phyloP scores from a whole-genome alignment of 257 asterid species.

The Vinca minor region DNA sequence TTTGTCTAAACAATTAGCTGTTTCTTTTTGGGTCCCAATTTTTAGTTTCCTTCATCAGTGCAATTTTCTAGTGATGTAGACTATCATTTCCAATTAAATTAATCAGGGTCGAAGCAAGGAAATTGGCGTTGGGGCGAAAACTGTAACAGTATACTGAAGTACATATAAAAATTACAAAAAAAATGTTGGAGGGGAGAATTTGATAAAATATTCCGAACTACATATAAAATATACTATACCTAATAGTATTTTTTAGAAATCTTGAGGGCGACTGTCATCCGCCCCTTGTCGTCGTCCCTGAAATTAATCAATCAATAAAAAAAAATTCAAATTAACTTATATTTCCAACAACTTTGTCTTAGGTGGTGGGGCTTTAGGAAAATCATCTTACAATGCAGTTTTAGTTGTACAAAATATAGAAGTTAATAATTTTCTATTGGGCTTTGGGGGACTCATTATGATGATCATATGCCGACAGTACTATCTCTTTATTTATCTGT shows the following conservation, averaged over 20 bases:
- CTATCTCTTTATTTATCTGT: background rate
- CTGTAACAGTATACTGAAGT: too few relatives aligned
- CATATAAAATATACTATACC: too few relatives aligned
- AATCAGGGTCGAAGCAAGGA: too few relatives aligned
- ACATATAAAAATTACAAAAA: too few relatives aligned
- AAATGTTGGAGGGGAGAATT: too few relatives aligned
- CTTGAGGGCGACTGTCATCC: too few relatives aligned
- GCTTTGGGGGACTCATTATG: slow-evolving; percentile 4
- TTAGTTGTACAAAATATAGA: slow-evolving; percentile 12
- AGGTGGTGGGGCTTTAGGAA: slow-evolving; percentile 17
- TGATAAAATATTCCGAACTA: too few relatives aligned
- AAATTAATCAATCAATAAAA: slow-evolving; percentile 12
- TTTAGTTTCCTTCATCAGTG: slow-evolving; percentile 26
- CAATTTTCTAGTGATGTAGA: slow-evolving; percentile 21
- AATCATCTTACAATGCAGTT: slow-evolving; percentile 23
- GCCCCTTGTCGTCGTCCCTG: too few relatives aligned
- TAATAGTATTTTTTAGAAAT: too few relatives aligned
- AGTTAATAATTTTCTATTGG: slow-evolving; percentile 12
- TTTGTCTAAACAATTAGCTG: slow-evolving; percentile 24
- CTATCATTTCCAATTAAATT: slow-evolving; percentile 14
- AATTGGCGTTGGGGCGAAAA: too few relatives aligned
- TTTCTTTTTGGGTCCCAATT: too few relatives aligned
- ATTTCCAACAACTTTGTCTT: slow-evolving; percentile 14
- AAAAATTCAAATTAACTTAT: too few relatives aligned
- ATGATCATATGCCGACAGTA: slow-evolving; percentile 26